Percentiles rank a stretch among this genome's conserved stretches.
Evolutionary conservation across 768 basidiomycete species (phyloP).

Genomic region (Fomitopsis pulvina): DNA sequence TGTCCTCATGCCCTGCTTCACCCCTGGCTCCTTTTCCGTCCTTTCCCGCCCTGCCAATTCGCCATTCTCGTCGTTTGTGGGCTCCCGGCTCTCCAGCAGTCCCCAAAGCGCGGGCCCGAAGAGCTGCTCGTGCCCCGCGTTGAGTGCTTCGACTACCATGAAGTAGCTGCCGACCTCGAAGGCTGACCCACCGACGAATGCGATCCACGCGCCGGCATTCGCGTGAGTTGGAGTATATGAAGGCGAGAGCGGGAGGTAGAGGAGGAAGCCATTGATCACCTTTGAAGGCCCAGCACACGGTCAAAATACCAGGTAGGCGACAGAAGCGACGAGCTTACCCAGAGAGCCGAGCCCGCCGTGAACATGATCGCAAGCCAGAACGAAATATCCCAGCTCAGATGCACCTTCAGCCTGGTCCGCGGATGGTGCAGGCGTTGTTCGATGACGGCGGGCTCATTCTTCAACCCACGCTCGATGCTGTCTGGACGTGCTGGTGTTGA

Average conservation of each 20-base stretch:
- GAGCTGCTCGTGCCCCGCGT: conserved; percentile 33
- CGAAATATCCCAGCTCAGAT: conserved; percentile 18
- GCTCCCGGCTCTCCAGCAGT: conserved; percentile 9
- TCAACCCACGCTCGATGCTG: neutral
- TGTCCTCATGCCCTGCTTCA: neutral
- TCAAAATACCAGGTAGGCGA: conserved; percentile 11
- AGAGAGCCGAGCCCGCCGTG: conserved; percentile 17
- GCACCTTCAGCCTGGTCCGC: conserved; percentile 13
- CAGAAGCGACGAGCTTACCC: conserved; percentile 28
- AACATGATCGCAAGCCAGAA: conserved; percentile 22
- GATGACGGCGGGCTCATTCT: conserved; percentile 2
- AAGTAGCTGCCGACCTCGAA: conserved; percentile 52
- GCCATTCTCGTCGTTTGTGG: neutral
- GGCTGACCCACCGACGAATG: conserved; percentile 52
- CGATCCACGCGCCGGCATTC: conserved; percentile 36
- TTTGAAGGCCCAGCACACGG: conserved; percentile 18
- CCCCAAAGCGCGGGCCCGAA: conserved; percentile 30
- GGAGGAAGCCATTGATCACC: conserved; percentile 52
- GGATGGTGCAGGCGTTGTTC: conserved; percentile 14
- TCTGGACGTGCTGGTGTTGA: neutral
- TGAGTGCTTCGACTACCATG: conserved; percentile 50
- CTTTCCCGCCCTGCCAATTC: conserved; percentile 1
- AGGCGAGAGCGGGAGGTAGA: conserved; percentile 40
- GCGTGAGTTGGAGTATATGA: conserved; percentile 10
- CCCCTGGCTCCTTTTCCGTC: conserved; percentile 3